Conservation (phyloP, 2,329 filamentous ascomycete genomes). For the Fusarium abutilonis region DNA sequence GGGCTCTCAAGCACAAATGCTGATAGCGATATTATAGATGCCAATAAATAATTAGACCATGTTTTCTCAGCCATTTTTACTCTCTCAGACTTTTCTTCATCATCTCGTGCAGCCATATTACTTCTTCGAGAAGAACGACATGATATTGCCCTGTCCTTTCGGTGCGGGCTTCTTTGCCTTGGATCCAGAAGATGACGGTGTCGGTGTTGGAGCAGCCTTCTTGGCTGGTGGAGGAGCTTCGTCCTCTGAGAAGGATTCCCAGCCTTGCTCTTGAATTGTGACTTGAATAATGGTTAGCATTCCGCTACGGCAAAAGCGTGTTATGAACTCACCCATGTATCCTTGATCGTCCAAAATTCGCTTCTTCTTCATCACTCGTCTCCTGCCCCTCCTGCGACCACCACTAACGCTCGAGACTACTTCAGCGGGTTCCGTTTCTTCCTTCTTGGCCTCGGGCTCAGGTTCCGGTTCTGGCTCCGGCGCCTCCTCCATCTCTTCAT, state of each 20-base stretch:
- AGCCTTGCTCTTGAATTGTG: slow-evolving; percentile 82
- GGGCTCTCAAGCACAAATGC: slow-evolving; percentile 13
- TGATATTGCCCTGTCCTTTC: slow-evolving; percentile 83
- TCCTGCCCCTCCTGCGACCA: slow-evolving; percentile 77
- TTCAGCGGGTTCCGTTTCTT: slow-evolving; percentile 59
- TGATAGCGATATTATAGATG: slow-evolving; percentile 36
- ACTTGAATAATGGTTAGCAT: slow-evolving; percentile 61
- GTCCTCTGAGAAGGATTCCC: slow-evolving; percentile 95
- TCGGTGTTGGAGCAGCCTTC: slow-evolving; percentile 60
- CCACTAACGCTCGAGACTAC: slow-evolving; percentile 62
- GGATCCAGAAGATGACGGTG: slow-evolving; percentile 57
- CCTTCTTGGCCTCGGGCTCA: slow-evolving; percentile 51
- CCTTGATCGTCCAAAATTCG: slow-evolving; percentile 88
- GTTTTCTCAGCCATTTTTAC: background rate
- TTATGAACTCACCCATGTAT: slow-evolving; percentile 76
- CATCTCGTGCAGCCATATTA: slow-evolving; percentile 44
- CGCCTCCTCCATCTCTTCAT: slow-evolving; percentile 55
- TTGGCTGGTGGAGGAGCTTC: slow-evolving; percentile 68
- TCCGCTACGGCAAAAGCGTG: background rate
- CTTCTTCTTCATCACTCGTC: slow-evolving; percentile 87
- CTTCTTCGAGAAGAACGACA: slow-evolving; percentile 92
- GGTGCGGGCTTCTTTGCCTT: slow-evolving; percentile 66
- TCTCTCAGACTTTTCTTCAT: background rate
- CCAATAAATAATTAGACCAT: slow-evolving; percentile 40
- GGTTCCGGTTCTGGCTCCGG: slow-evolving; percentile 52